A percentile compares a stretch with the other conserved stretches of the same genome.
phyloP scores from a whole-genome alignment of 768 basidiomycete genomes.

The Trametes elegans region DNA sequence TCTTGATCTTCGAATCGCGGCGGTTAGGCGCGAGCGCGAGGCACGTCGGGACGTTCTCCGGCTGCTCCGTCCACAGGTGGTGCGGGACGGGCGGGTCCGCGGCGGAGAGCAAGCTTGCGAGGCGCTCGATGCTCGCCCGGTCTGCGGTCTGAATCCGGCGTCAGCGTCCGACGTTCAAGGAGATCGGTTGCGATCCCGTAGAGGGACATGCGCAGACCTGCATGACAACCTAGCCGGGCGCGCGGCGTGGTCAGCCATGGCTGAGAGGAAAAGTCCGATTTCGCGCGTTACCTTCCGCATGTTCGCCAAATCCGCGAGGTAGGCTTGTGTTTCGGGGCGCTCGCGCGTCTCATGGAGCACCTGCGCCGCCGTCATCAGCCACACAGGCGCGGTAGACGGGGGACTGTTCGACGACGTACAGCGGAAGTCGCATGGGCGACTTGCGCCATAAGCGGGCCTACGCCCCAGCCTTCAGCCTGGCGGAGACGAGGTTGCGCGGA shows the following conservation, averaged over 20 bases:
- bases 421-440: slow-evolving; percentile 42
- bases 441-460: slow-evolving; percentile 45
- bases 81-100: slow-evolving; percentile 33
- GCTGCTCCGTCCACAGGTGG: slow-evolving; percentile 44
- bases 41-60: slow-evolving; percentile 42
- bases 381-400: too few species aligned
- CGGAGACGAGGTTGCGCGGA: neutral
- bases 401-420: too few species aligned
- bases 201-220: slow-evolving; percentile 30
- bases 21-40: slow-evolving; percentile 43
- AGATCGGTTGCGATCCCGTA: neutral
- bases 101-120: slow-evolving; percentile 30
- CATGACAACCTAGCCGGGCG: slow-evolving; percentile 34
- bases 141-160: slow-evolving; percentile 32
- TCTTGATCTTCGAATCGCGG: slow-evolving; percentile 37
- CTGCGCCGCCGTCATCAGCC: slow-evolving; percentile 23
- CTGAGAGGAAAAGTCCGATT: neutral
- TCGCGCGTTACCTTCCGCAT: slow-evolving; percentile 40
- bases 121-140: slow-evolving; percentile 31
- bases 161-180: neutral
- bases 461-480: slow-evolving; percentile 42
- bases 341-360: slow-evolving; percentile 41
- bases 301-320: slow-evolving; percentile 36
- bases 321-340: slow-evolving; percentile 36
- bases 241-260: neutral